These are phyloP conservation scores for Nicotiana tomentosiformis DNA, from an alignment of 257 asterid genomes.

Conservation along the genomic window DNA sequence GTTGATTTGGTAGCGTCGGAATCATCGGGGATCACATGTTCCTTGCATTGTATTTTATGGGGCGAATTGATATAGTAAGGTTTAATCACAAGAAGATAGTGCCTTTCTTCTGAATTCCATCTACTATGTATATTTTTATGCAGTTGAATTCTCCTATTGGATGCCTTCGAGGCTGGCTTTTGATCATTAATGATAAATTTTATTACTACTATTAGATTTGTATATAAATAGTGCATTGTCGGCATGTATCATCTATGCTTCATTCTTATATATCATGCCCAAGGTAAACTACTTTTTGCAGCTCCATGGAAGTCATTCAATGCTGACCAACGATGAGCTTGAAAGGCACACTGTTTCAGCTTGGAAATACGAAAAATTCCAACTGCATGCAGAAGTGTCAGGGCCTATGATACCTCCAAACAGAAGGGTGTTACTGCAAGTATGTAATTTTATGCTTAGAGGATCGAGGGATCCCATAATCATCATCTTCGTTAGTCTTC, in stretches of 20 bases:
- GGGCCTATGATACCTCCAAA: constrained; percentile 23
- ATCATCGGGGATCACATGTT: too few species aligned
- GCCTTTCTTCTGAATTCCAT: neutral
- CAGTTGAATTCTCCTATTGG: neutral
- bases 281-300: constrained; percentile 18
- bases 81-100: neutral
- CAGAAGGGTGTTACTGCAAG: constrained; percentile 56
- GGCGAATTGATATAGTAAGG: neutral
- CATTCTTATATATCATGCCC: neutral
- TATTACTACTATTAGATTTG: neutral
- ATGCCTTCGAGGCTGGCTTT: neutral
- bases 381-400: constrained; percentile 24
- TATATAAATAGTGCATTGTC: neutral
- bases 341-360: constrained; percentile 47
- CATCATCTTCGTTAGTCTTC: too few species aligned
- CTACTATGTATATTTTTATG: neutral
- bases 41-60: neutral
- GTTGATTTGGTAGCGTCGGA: too few species aligned
- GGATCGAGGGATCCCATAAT: too few species aligned
- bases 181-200: neutral
- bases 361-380: constrained; percentile 55
- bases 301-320: constrained; percentile 46
- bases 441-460: constrained; percentile 13
- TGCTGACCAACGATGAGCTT: constrained; percentile 38
- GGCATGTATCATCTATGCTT: neutral